Conservation (phyloP, 306 rosid genomes). For the Fagus crenata region DNA sequence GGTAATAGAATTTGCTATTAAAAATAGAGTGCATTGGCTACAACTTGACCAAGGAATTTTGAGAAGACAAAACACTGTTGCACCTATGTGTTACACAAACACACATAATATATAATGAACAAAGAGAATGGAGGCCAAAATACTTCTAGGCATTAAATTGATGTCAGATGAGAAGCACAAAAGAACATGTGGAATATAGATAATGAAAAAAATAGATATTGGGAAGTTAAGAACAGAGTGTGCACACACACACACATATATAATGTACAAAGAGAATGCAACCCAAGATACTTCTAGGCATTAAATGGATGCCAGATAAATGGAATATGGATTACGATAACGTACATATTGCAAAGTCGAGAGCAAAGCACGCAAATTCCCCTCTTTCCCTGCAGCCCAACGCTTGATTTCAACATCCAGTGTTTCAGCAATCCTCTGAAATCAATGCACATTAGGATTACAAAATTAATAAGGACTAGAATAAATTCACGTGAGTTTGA, state of each 20-base stretch:
- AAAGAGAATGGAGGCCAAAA: not conserved
- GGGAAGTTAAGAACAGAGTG: too few species aligned
- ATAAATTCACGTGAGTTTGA: not conserved
- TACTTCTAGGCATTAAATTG: constrained; percentile 23
- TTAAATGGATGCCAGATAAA: constrained; percentile 8
- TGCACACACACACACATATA: not conserved
- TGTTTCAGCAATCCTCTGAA: constrained; percentile 81
- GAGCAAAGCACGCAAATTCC: constrained; percentile 90
- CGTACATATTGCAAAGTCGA: constrained; percentile 97
- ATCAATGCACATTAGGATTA: constrained; percentile 30
- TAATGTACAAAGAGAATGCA: not conserved
- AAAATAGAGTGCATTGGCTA: not conserved
- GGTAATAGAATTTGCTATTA: not conserved
- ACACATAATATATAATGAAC: not conserved
- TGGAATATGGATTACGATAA: constrained; percentile 19
- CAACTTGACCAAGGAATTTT: not conserved
- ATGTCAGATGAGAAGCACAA: constrained; percentile 8
- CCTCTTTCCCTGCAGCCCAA: constrained; percentile 98
- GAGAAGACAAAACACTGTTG: not conserved
- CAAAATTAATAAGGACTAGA: constrained; percentile 22
- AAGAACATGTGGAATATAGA: constrained; percentile 22
- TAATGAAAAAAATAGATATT: too few species aligned
- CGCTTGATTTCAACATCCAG: constrained; percentile 93
- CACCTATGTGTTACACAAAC: not conserved
- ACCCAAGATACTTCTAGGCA: constrained; percentile 15